A percentile compares a stretch with the other conserved stretches of the same genome.
Evolutionary conservation across 352 stramenopile genomes (phyloP).

Genomic region (Phytophthora hibernalis): DNA sequence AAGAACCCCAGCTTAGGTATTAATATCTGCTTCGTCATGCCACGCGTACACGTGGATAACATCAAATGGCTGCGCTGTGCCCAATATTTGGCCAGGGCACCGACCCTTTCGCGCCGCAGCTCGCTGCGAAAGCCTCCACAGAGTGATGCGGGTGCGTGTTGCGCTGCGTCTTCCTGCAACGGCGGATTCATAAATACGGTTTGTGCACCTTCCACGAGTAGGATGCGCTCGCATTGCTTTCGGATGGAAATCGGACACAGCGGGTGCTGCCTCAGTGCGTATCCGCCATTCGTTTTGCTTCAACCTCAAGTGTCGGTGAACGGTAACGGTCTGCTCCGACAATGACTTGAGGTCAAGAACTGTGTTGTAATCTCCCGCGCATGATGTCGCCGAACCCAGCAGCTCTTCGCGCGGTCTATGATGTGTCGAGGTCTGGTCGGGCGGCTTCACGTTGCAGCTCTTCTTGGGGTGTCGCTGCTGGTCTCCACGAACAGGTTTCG

Average conservation of each 20-base stretch:
- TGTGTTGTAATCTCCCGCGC: background rate
- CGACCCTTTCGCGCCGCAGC: too few relatives aligned
- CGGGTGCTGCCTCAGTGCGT: background rate
- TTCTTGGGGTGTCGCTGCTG: background rate
- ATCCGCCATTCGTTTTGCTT: background rate
- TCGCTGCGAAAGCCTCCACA: background rate
- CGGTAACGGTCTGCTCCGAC: background rate
- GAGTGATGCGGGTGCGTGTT: background rate
- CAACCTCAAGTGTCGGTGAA: background rate
- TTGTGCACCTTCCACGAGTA: background rate
- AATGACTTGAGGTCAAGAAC: background rate
- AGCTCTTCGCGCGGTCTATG: conserved; percentile 1
- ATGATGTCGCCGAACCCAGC: background rate
- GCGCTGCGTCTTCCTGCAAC: background rate
- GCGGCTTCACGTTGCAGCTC: background rate
- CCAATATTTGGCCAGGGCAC: too few relatives aligned
- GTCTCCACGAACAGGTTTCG: background rate
- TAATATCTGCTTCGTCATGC: too few relatives aligned
- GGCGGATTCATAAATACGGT: background rate
- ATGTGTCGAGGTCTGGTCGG: background rate
- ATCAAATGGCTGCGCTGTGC: background rate
- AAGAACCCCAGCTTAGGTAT: too few relatives aligned
- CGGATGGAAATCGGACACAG: background rate
- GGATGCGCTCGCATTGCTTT: background rate
- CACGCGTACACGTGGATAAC: background rate